Evolutionary conservation across 345 rosid genomes (phyloP).

Genomic region (Clausena lansium): DNA sequence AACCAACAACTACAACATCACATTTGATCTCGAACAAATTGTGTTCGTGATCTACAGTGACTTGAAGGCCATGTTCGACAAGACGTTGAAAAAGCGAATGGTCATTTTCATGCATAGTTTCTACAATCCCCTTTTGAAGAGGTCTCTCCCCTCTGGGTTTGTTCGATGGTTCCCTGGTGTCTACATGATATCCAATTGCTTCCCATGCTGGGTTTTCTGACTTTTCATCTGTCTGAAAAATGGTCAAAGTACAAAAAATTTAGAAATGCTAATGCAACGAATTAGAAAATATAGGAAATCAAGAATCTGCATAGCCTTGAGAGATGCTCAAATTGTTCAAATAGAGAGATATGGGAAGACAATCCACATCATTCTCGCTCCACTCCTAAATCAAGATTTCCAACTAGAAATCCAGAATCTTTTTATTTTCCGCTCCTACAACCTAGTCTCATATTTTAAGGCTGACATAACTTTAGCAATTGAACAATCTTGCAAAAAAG

Average conservation of each 20-base stretch:
- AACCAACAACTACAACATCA: slow-evolving; percentile 74
- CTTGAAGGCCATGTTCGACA: slow-evolving; percentile 53
- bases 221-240: slow-evolving; percentile 45
- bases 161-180: slow-evolving; percentile 28
- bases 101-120: slow-evolving; percentile 48
- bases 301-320: background rate
- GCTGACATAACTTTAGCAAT: background rate
- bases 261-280: background rate
- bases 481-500: background rate
- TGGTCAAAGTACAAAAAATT: background rate
- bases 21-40: slow-evolving; percentile 54
- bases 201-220: slow-evolving; percentile 54
- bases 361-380: background rate
- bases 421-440: background rate
- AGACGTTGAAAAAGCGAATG: slow-evolving; percentile 47
- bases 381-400: background rate
- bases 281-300: background rate
- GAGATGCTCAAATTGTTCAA: too few species aligned
- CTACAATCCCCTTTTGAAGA: slow-evolving; percentile 74
- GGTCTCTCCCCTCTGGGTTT: slow-evolving; percentile 46
- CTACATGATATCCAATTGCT: slow-evolving; percentile 61
- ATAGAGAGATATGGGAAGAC: too few species aligned
- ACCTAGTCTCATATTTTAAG: background rate
- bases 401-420: background rate
- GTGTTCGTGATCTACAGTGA: slow-evolving; percentile 19